Base-by-base conservation (phyloP, 768 basidiomycete genomes). In the Hericium erinaceus region DNA sequence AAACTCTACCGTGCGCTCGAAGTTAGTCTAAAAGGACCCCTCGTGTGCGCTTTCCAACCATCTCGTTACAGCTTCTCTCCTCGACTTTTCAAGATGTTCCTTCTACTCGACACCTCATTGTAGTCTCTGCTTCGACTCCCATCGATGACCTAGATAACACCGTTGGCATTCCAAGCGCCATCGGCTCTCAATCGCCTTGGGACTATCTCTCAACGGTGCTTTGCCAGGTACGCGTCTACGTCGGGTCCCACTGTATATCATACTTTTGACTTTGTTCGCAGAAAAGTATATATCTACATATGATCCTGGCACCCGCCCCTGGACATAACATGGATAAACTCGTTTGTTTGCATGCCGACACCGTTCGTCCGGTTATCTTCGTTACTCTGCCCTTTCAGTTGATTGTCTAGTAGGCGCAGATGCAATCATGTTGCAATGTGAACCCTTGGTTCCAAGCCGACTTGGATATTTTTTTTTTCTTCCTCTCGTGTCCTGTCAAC, bases 251-350 rank as follows among this genome's bases (percentile, higher is more conserved):
- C 2, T 26, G 4, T 26, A 26, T 13, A 49, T 48, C 55, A 50
- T 50, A 11, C 53, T 39, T 44, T 16, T 20, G 4, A 38, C 4
- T 15, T n/a, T 6, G 12, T 48, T 3, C 9, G 4, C 56, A 57
- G 56, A 60, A 54, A 55, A 61, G 57, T 52, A 61, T 63, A 41
- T 60, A 61, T 37, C 55, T 63, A 15, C 62, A 63, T 52, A 63
- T 63, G 62, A 61, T 63, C 53, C 41, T 63, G 39, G 61, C 61
- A 16, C 57, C 62, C 9, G 49, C 22, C 33, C 33, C 50, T 26
- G 26, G 26, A 26, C 26, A 26, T 20, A 55, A 61, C 22, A 53
- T 44, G 13, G 52, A 15, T 18, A 44, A 55, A 10, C 58, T 63
- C 44, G 28, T 20, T 20, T 38, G 52, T 11, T 37, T 63, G 39